Evolutionary conservation across 108 stramenopile genomes (phyloP), one percentile per base, ranked within the genome.

Genomic region (Skeletonema potamos): DNA sequence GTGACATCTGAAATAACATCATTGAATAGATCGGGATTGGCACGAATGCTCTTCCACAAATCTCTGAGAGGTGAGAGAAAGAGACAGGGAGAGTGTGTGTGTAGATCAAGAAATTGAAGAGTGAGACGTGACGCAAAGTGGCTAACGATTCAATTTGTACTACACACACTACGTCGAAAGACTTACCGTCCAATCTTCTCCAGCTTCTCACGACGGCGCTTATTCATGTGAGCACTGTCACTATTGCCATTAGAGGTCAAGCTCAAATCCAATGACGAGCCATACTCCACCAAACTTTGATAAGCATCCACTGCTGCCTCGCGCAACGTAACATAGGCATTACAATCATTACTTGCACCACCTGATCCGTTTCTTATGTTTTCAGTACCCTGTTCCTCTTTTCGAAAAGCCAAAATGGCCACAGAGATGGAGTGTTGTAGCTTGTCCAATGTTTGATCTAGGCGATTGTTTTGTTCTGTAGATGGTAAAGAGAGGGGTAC

Each of bases 1-100:
- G 3, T 32, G 8, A 58, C 58, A 15, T 68, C 59, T 9, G 74
- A 64, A 18, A 68, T n/a, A 2, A 24, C 11, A 56, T 73, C 72
- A 34, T 59, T 62, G 54, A 81, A 81, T 10, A 76, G 44, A 41
- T 71, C 72, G 15, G 79, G 75, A 34, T 81, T 71, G 39, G 62
- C 39, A 18, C 75, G 69, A 10, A 81, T 65, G n/a, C 27, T 64
- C 79, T 76, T 81, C 79, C 79, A 81, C 11, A 81, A 36, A n/a
- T 76, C 76, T 17, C 59, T 51, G 9, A 51, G 39, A 4, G 15
- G 15, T 41, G 39, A 15, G 1, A 32, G 30, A 32, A 6, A 32
- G 30, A 32, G 30, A 32, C n/a, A n/a, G n/a, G n/a, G 30, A 32
- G 30, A 41, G 15, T n/a, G n/a, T n/a, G n/a, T n/a, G n/a, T n/a